Percentiles rank a stretch among this genome's conserved stretches.
Evolutionary conservation across 352 stramenopile genomes (phyloP).

Genomic region (Phytophthora constricta): DNA sequence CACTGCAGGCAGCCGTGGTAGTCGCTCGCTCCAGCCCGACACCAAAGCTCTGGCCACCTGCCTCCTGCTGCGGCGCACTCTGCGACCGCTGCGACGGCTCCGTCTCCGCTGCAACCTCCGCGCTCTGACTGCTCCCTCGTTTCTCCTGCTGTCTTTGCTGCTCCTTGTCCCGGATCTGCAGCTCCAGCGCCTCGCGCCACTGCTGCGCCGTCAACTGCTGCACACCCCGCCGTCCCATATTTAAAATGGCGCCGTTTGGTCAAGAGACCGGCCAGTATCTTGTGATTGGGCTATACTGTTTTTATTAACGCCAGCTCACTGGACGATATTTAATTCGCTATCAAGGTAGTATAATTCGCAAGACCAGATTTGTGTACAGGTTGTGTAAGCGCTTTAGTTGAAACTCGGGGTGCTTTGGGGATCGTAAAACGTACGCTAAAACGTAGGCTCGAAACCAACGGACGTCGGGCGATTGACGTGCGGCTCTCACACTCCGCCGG

Average conservation of each 20-base stretch:
- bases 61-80: slow-evolving; percentile 30
- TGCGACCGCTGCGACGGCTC: slow-evolving; percentile 16
- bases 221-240: slow-evolving; percentile 38
- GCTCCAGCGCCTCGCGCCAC: slow-evolving; percentile 54
- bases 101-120: background rate
- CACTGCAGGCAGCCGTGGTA: background rate
- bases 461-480: slow-evolving; percentile 6
- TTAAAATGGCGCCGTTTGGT: slow-evolving; percentile 7
- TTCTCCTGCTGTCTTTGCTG: slow-evolving; percentile 14
- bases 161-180: slow-evolving; percentile 59
- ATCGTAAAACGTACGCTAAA: too few relatives aligned
- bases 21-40: slow-evolving; percentile 16
- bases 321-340: too few relatives aligned
- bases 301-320: too few relatives aligned
- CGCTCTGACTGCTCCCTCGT: too few relatives aligned
- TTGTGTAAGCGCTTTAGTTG: too few relatives aligned
- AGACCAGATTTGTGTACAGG: too few relatives aligned
- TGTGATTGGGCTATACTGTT: too few relatives aligned
- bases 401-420: too few relatives aligned
- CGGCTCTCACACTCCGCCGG: slow-evolving; percentile 19
- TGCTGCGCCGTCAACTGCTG: slow-evolving; percentile 46
- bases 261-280: background rate
- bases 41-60: background rate
- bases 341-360: too few relatives aligned
- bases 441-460: too few relatives aligned